Base-by-base conservation (phyloP, 192 early-diverging fungal genomes). In the Phycomyces blakesleeanus region DNA sequence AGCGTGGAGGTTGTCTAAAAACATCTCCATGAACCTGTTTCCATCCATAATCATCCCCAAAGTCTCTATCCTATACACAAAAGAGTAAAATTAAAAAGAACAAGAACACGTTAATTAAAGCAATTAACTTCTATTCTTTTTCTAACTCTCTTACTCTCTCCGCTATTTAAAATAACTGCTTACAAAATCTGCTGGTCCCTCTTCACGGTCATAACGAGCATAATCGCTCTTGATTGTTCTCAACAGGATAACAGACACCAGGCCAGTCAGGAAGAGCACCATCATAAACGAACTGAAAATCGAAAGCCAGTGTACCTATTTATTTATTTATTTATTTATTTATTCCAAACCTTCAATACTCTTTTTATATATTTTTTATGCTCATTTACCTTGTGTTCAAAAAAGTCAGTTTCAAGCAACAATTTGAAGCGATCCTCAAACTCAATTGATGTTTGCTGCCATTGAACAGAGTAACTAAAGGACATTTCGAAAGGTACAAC, bases 1-100 rank as follows among this genome's bases (percentile, higher is more conserved):
- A 72, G 21, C 76, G 79, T 18, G 78, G 62, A 14, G 92, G 89
- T 7, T 87, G 78, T 56, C 92, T 78, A 73, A 93, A 93, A 9
- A 93, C 91, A 68, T 93, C 92, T 15, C 88, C 89, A 51, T 93
- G 92, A 7, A 93, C 83, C 71, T 88, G 89, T 68, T 93, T 93
- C 92, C 92, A 93, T 4, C 92, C 92, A 78, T 86, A 93, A 40
- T 93, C 91, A 62, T 93, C 92, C 7, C 84, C 87, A 15, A 91
- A 67, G 64, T 91, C 87, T 25, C 83, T 76, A 57, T 89, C 88
- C 52, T 53, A 54, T 16, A 18, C 29, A 38, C 5, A 12, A 8
- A 61, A 49, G 8, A 20, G 3, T 14, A 20, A 34, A n/a, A n/a
- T n/a, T n/a, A n/a, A n/a, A n/a, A n/a, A n/a, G n/a, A n/a, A n/a